Conservation (phyloP, 2,329 filamentous ascomycete genomes). For the Aspergillaceae sp. region DNA sequence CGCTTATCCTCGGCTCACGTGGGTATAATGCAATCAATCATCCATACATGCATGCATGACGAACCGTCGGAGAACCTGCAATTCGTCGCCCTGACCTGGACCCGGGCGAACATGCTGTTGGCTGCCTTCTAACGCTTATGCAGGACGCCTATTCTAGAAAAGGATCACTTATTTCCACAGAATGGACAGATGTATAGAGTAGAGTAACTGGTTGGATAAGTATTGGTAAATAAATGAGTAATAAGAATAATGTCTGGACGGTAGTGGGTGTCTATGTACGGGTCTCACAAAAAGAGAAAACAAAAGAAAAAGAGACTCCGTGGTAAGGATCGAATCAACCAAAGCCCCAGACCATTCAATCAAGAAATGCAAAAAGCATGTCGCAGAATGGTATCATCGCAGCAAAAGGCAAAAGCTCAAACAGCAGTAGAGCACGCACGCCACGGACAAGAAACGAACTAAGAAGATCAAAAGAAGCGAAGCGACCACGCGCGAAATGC, state of each 20-base stretch:
- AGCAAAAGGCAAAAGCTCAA: constrained; percentile 13
- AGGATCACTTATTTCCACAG: too few relatives aligned
- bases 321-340: constrained; percentile 13
- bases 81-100: too few relatives aligned
- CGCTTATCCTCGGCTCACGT: too few relatives aligned
- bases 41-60: too few relatives aligned
- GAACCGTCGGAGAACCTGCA: too few relatives aligned
- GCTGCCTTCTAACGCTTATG: too few relatives aligned
- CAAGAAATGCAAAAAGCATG: constrained; percentile 10
- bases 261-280: constrained; percentile 12
- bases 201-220: constrained; percentile 1
- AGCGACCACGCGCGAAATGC: not conserved
- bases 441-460: not conserved
- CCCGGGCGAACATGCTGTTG: too few relatives aligned
- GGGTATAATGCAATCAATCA: too few relatives aligned
- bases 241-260: not conserved
- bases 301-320: constrained; percentile 1
- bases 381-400: constrained; percentile 33
- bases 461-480: not conserved
- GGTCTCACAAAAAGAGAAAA: not conserved
- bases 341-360: not conserved
- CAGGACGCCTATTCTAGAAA: too few relatives aligned
- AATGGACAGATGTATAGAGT: not conserved
- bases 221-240: constrained; percentile 30
- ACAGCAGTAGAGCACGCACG: not conserved